phyloP scores from a whole-genome alignment of 169 alveolate species.

The Fabrea salina region DNA sequence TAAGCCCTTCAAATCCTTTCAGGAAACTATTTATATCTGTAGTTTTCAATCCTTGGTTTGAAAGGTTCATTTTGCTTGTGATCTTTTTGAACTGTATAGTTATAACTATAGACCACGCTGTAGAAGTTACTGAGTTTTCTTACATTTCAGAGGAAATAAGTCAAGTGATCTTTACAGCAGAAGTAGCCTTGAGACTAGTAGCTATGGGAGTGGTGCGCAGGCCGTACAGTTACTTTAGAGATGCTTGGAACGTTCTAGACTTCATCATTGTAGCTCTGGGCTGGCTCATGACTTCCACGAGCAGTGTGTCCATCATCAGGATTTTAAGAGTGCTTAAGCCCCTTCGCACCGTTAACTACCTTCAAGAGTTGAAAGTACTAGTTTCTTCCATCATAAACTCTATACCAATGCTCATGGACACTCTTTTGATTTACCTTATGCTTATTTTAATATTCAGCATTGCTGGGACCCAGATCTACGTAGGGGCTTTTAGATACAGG shows the following conservation, averaged over 20 bases:
- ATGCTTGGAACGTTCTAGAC: constrained; percentile 74
- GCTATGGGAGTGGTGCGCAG: constrained; percentile 53
- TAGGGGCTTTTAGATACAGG: constrained; percentile 39
- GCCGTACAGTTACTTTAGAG: constrained; percentile 63
- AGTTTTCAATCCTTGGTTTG: constrained; percentile 6
- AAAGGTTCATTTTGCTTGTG: neutral
- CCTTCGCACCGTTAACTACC: constrained; percentile 59
- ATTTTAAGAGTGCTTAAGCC: constrained; percentile 67
- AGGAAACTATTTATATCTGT: neutral
- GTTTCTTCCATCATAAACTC: constrained; percentile 47
- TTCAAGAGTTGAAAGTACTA: constrained; percentile 63
- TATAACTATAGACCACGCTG: neutral
- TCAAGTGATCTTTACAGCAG: constrained; percentile 30
- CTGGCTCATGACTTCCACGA: constrained; percentile 6
- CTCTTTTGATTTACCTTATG: constrained; percentile 43
- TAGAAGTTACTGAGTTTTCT: neutral
- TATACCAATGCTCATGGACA: constrained; percentile 61
- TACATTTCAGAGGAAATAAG: neutral
- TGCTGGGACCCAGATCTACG: constrained; percentile 57
- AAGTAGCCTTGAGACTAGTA: constrained; percentile 30
- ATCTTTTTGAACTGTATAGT: constrained; percentile 13
- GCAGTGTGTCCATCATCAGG: constrained; percentile 43
- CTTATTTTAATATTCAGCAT: constrained; percentile 64
- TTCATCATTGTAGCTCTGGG: constrained; percentile 65
- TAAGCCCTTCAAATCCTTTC: neutral